Evolutionary conservation across 2,329 filamentous ascomycete species (phyloP).

Genomic region (Lasiodiplodia sp.): DNA sequence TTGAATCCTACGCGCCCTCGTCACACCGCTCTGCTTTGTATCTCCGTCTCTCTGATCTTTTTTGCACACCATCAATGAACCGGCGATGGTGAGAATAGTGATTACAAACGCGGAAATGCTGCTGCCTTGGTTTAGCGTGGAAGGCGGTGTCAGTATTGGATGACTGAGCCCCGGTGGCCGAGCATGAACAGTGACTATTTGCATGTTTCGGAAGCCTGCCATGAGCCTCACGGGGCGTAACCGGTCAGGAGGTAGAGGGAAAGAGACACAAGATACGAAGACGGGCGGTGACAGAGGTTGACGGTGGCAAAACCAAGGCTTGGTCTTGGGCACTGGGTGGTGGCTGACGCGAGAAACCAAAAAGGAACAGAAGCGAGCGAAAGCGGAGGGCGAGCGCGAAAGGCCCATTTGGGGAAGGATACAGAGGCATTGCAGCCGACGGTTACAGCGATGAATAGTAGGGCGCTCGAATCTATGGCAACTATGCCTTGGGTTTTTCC

Average conservation of each 20-base stretch:
- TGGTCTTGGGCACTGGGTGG: background rate
- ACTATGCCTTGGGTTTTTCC: too few species aligned
- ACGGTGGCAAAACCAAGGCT: background rate
- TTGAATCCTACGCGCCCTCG: background rate
- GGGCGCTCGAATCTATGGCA: too few species aligned
- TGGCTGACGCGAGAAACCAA: constrained; percentile 17
- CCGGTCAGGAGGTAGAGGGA: background rate
- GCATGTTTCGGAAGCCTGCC: constrained; percentile 11
- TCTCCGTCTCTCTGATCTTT: background rate
- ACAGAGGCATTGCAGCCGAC: too few species aligned
- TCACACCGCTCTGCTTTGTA: background rate
- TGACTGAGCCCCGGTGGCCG: constrained; percentile 8
- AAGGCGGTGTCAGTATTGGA: background rate
- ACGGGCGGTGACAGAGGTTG: background rate
- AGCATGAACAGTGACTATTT: background rate
- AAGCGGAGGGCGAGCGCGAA: too few species aligned
- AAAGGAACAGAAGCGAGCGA: background rate
- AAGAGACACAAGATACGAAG: constrained; percentile 4
- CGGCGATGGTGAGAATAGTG: background rate
- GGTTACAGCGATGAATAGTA: too few species aligned
- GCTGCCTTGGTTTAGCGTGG: background rate
- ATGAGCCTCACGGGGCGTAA: background rate
- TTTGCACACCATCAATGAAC: background rate
- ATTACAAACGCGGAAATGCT: background rate
- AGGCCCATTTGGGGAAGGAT: too few species aligned